Conservation (phyloP, 495 filamentous ascomycete species). For the Daldinia bambusicola region DNA sequence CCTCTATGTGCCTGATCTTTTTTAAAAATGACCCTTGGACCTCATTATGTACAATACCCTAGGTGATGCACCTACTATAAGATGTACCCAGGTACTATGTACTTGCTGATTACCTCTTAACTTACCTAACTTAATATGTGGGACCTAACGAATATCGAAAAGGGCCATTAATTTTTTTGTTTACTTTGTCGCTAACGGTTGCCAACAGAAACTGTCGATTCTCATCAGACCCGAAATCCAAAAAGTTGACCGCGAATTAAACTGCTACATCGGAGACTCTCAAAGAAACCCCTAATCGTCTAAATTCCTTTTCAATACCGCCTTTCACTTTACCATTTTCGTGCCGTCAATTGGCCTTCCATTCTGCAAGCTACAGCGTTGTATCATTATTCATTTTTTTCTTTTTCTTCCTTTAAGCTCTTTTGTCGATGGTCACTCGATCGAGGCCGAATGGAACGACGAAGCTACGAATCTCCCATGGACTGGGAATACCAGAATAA, state of each 20-base stretch:
- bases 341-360: slow-evolving; percentile 6
- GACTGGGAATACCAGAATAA: slow-evolving; percentile 61
- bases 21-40: too few relatives aligned
- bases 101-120: too few relatives aligned
- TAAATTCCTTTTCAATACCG: neutral
- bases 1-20: too few relatives aligned
- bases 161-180: slow-evolving; percentile 29
- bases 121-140: too few relatives aligned
- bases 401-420: neutral
- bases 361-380: neutral
- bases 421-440: slow-evolving; percentile 12
- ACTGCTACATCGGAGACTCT: neutral
- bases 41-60: too few relatives aligned
- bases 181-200: slow-evolving; percentile 40
- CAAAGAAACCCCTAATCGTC: neutral
- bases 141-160: neutral
- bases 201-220: slow-evolving; percentile 37
- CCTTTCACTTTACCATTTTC: neutral
- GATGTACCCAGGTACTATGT: too few relatives aligned
- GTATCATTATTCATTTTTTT: neutral
- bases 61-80: too few relatives aligned
- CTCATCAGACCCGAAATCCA: neutral
- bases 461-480: slow-evolving; percentile 60
- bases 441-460: slow-evolving; percentile 52
- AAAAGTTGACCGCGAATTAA: neutral